Evolutionary conservation across 2,329 filamentous ascomycete genomes (phyloP).

Genomic region (Scedosporium minutisporum): DNA sequence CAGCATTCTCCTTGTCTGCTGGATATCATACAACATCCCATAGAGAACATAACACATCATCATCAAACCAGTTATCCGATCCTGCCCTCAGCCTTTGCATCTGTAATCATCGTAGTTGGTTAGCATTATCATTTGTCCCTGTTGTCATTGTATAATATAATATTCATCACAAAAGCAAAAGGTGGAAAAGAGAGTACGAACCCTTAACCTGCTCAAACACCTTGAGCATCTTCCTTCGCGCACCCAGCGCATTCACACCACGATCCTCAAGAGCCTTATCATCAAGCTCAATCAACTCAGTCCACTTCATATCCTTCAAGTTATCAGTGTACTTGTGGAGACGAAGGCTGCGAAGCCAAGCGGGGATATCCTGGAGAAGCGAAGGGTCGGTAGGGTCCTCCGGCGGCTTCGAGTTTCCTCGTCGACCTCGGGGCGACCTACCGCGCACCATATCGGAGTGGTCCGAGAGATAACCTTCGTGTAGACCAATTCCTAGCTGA

Average conservation of each 20-base stretch:
- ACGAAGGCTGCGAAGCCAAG: conserved; percentile 87
- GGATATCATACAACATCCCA: background rate
- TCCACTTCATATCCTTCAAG: conserved; percentile 95
- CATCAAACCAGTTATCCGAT: conserved; percentile 5
- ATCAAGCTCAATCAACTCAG: conserved; percentile 81
- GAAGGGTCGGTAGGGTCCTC: conserved; percentile 91
- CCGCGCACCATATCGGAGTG: conserved; percentile 86
- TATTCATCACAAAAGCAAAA: no score
- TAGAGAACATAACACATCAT: background rate
- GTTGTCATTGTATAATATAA: background rate
- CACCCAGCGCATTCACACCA: conserved; percentile 90
- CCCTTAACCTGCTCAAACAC: conserved; percentile 94
- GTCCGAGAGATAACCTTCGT: conserved; percentile 86
- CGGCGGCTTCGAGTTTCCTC: conserved; percentile 92
- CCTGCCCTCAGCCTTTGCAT: conserved; percentile 11
- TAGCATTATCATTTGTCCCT: background rate
- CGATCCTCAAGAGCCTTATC: conserved; percentile 87
- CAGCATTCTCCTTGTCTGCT: background rate
- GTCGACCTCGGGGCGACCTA: conserved; percentile 80
- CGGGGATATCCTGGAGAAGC: conserved; percentile 87
- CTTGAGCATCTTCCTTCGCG: conserved; percentile 96
- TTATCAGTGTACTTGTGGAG: conserved; percentile 99
- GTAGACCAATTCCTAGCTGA: conserved; percentile 58
- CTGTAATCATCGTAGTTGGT: conserved; percentile 1
- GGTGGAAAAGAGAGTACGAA: conserved; percentile 22